Percentiles rank a stretch among this genome's conserved stretches.
These are phyloP conservation scores for Senna tora DNA, from an alignment of 306 rosid genomes.

Conservation along the genomic window DNA sequence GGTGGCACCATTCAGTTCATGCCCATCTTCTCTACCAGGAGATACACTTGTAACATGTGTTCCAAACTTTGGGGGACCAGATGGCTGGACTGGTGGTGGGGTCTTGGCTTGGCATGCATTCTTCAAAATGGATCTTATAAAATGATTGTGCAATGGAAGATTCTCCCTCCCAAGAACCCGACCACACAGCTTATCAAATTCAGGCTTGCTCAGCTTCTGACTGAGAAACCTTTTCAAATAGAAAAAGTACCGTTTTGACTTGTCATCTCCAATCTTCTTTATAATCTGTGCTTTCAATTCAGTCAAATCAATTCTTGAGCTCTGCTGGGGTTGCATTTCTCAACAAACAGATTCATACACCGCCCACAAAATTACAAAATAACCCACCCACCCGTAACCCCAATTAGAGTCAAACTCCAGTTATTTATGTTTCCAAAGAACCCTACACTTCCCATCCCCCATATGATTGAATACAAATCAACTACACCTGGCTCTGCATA, in stretches of 20 bases:
- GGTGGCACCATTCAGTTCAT: constrained; percentile 58
- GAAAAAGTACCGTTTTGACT: constrained; percentile 73
- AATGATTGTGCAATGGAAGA: constrained; percentile 80
- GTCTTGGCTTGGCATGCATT: constrained; percentile 89
- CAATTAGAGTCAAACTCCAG: constrained; percentile 50
- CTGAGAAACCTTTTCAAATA: constrained; percentile 77
- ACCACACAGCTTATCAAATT: constrained; percentile 72
- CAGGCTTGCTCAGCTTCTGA: constrained; percentile 85
- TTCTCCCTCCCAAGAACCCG: constrained; percentile 87
- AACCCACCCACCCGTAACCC: constrained; percentile 53
- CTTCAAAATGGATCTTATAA: constrained; percentile 80
- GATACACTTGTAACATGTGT: constrained; percentile 57
- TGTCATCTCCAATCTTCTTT: constrained; percentile 83
- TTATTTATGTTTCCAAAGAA: constrained; percentile 55
- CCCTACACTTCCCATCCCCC: constrained; percentile 58
- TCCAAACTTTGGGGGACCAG: constrained; percentile 59
- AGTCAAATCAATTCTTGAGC: constrained; percentile 89
- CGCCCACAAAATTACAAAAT: constrained; percentile 54
- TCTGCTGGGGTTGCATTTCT: constrained; percentile 95
- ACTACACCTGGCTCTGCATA: constrained; percentile 38
- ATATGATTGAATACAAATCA: constrained; percentile 50
- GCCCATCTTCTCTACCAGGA: constrained; percentile 80
- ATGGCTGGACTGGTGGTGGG: constrained; percentile 65
- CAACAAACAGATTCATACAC: constrained; percentile 75
- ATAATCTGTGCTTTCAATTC: constrained; percentile 78